Evolutionary conservation across 2,329 filamentous ascomycete species (phyloP).

Genomic region (Boeremia lycopersici): DNA sequence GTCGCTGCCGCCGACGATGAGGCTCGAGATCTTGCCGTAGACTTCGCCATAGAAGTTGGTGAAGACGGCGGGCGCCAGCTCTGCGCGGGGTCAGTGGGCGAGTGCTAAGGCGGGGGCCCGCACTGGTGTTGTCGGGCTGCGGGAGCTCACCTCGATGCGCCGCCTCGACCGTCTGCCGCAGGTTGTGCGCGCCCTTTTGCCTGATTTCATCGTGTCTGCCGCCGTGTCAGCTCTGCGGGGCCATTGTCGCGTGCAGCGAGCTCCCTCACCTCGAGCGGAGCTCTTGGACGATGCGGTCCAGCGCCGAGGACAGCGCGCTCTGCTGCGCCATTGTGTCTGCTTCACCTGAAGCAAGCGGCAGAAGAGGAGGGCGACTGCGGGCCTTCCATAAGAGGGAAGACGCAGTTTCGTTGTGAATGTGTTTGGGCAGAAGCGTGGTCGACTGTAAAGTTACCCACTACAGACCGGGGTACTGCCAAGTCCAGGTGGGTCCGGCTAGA

Average conservation of each 20-base stretch:
- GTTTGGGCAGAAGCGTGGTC: not conserved
- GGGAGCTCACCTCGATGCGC: slow-evolving; percentile 52
- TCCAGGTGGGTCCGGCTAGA: not conserved
- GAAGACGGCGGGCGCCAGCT: slow-evolving; percentile 83
- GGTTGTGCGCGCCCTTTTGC: slow-evolving; percentile 51
- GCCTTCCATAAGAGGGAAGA: slow-evolving; percentile 44
- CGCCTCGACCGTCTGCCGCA: slow-evolving; percentile 52
- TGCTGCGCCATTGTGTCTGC: slow-evolving; percentile 47
- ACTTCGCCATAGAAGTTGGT: slow-evolving; percentile 70
- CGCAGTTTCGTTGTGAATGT: not conserved
- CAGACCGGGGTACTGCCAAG: slow-evolving; percentile 9
- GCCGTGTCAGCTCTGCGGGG: not conserved
- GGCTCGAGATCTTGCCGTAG: slow-evolving; percentile 67
- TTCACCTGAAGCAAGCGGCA: slow-evolving; percentile 45
- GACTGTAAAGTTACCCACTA: slow-evolving; percentile 12
- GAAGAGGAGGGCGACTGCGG: slow-evolving; percentile 23
- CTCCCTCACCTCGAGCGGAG: slow-evolving; percentile 60
- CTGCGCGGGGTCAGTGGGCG: slow-evolving; percentile 52
- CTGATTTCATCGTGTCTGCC: slow-evolving; percentile 53
- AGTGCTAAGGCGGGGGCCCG: slow-evolving; percentile 18
- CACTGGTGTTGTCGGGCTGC: slow-evolving; percentile 2
- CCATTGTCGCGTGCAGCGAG: slow-evolving; percentile 1
- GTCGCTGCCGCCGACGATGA: slow-evolving; percentile 86
- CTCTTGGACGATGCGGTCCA: slow-evolving; percentile 63
- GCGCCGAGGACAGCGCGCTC: slow-evolving; percentile 38